phyloP scores from a whole-genome alignment of 1,139 yeast genomes.

The Candida tropicalis region DNA sequence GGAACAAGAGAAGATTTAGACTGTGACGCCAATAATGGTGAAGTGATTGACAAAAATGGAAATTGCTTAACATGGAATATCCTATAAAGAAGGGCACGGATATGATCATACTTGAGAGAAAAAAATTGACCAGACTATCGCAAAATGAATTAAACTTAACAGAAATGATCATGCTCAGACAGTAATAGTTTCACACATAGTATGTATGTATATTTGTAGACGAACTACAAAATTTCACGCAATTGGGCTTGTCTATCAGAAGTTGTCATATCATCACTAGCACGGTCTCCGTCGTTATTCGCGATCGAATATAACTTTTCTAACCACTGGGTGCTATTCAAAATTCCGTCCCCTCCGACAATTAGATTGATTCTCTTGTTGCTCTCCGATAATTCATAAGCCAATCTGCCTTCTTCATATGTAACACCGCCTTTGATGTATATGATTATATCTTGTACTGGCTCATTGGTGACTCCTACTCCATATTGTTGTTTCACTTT shows the following conservation, averaged over 20 bases:
- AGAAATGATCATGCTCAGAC: too few relatives aligned
- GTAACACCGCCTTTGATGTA: conserved; percentile 91
- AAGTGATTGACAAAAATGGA: conserved; percentile 10
- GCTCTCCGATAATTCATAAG: conserved; percentile 66
- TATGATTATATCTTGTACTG: conserved; percentile 75
- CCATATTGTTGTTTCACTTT: conserved; percentile 40
- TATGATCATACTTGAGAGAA: too few relatives aligned
- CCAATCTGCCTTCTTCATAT: conserved; percentile 85
- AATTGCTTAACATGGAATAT: conserved; percentile 11
- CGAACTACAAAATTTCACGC: conserved; percentile 3
- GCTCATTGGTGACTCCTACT: conserved; percentile 13
- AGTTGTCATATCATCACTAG: background rate
- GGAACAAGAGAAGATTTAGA: conserved; percentile 12
- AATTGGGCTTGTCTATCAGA: conserved; percentile 4
- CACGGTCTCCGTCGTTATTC: background rate
- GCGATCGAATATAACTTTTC: background rate
- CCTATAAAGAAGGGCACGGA: too few relatives aligned
- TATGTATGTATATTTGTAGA: background rate
- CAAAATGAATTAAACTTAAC: too few relatives aligned
- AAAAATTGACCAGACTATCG: too few relatives aligned
- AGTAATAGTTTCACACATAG: too few relatives aligned
- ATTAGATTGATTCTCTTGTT: conserved; percentile 53
- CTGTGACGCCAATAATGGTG: conserved; percentile 11
- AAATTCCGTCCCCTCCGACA: conserved; percentile 76
- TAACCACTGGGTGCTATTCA: conserved; percentile 46